Base-by-base conservation (phyloP, 345 rosid genomes). In the Acer saccharum region DNA sequence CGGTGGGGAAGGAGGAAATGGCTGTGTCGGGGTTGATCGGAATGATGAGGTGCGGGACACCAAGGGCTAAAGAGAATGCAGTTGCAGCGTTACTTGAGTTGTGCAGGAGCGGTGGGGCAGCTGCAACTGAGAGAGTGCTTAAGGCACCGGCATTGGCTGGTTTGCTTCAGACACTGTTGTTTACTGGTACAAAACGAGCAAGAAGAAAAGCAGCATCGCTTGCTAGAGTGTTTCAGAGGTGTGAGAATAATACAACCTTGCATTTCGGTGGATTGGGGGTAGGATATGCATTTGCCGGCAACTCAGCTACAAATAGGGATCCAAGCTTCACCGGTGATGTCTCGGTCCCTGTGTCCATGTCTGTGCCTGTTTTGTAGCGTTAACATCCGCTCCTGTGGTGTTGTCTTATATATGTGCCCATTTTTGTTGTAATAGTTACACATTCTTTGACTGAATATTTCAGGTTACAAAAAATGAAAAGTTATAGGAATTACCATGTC, bases 181-280 rank as follows among this genome's bases (percentile, higher is more conserved):
- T 94, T 77, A 96, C 97, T 0, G 98, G 99, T 65, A 93, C 99
- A 39, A 96, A 93, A 81, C 83, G 99, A 16, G 99, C 99, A 2
- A 89, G 98, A 82, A 86, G 99, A 76, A 97, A 97, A 81, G 98
- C 98, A 0, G 96, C 96, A 65, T 94, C 99, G 5, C 98, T 94
- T 72, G 98, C 94, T 32, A 85, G 98, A 76, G 97, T 91, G 78
- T 93, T 92, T 57, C 98, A 93, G 77, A 91, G 97, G 78, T 78
- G 92, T 7, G 98, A 90, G 83, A 84, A 89, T 54, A 84, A 89
- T 54, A 84, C 89, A 1, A 58, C 90, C 2, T 68, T 88, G 77
- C 86, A 88, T 81, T 84, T 83, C 1, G 92, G 92, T 3, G 90
- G 91, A 71, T 60, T 88, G 83, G 89, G 89, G 8, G 81, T 81